Base-by-base conservation (phyloP, 2,329 filamentous ascomycete genomes). In the Arthrobotrys iridis region DNA sequence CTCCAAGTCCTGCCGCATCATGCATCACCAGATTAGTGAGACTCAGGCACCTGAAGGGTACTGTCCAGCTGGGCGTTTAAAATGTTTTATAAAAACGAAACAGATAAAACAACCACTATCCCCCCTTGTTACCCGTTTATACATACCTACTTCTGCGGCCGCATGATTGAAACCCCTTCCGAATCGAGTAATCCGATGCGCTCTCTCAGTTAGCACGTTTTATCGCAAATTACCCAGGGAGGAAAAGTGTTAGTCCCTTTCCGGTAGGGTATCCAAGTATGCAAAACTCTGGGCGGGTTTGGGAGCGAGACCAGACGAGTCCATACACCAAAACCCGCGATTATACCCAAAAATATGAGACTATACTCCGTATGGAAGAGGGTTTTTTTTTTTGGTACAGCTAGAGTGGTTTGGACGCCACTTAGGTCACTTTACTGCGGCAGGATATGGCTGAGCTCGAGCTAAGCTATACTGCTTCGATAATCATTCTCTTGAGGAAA, bases 231-330 rank as follows among this genome's bases (percentile, higher is more conserved):
- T 55, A 55, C 50, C 30, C 28, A 35, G 37, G 24, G 55, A 15
- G 8, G 55, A 4, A 33, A 2, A 13, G 11, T 13, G 35, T 43
- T 18, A 43, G 11, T 28, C 40, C 55, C 22, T 55, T 65, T 65
- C 43, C 2, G 2, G 11, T 41, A 26, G 15, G 35, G 37, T 1
- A 40, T 22, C 20, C 13, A n/a, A 28, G 15, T 26, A 52, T 30
- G 24, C 22, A n/a, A 55, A 40, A 24, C 15, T 41, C 13, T 20
- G 18, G 37, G n/a, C n/a, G 18, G 20, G 57, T 62, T 70, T 70
- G 30, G 40, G 13, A 24, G 20, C 46, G 37, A 71, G 57, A 71
- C 66, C 45, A 71, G 45, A 71, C 66, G 66, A 71, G n/a, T 48
- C 50, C 58, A 63, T 46, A 63, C 58, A 40, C 20, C 13, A 11